phyloP scores from a whole-genome alignment of 177 flowering plant genomes.

The Vitis hybrid region DNA sequence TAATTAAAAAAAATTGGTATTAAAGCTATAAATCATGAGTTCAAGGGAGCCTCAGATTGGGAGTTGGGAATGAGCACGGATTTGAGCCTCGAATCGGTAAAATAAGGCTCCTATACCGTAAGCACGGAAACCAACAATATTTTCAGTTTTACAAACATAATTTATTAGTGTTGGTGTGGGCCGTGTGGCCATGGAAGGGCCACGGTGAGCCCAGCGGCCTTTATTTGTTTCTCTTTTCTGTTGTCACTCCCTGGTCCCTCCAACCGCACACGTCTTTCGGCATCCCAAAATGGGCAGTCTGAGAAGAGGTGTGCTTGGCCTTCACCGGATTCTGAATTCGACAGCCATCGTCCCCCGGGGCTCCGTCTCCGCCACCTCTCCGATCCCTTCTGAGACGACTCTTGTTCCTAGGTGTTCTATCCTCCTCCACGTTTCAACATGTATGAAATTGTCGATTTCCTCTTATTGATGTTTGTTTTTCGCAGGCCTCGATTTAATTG shows the following conservation, averaged over 20 bases:
- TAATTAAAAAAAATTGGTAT: too few relatives aligned
- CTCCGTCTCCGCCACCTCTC: constrained; percentile 5
- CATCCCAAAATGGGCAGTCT: constrained; percentile 27
- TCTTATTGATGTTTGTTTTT: constrained; percentile 1
- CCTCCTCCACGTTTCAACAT: not conserved
- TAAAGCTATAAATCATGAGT: too few relatives aligned
- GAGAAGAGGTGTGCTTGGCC: constrained; percentile 25
- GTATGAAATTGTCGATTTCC: not conserved
- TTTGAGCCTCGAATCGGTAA: too few relatives aligned
- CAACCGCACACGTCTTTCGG: too few relatives aligned
- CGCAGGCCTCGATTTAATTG: constrained; percentile 29
- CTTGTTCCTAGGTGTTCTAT: constrained; percentile 13
- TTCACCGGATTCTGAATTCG: constrained; percentile 20
- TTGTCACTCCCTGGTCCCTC: too few relatives aligned
- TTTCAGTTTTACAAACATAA: too few relatives aligned
- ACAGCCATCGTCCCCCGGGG: constrained; percentile 1
- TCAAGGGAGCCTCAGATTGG: too few relatives aligned
- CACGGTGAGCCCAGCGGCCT: not conserved
- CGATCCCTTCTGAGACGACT: not conserved
- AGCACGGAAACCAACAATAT: too few relatives aligned
- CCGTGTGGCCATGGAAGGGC: too few relatives aligned
- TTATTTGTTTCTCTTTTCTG: not conserved
- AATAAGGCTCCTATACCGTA: too few relatives aligned
- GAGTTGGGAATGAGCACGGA: too few relatives aligned
- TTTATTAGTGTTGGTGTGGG: too few relatives aligned